Evolutionary conservation across 169 alveolate species (phyloP).

Genomic region (Eimeria nieschulzi): DNA sequence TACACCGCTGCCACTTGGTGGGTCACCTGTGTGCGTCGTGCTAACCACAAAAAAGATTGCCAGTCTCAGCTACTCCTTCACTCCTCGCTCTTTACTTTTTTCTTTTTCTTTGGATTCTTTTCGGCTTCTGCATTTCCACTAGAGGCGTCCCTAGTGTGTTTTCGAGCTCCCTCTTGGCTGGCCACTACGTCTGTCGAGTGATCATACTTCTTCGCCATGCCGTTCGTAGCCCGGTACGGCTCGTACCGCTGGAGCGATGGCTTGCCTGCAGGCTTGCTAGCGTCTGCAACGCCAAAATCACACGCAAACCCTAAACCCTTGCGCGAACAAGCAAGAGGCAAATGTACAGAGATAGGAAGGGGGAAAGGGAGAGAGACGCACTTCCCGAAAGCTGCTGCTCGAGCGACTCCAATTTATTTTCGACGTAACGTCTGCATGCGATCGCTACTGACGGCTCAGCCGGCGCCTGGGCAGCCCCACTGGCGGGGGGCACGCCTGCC

Average conservation of each 20-base stretch:
- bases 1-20: neutral
- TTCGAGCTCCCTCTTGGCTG: neutral
- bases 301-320: conserved; percentile 6
- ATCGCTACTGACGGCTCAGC: conserved; percentile 77
- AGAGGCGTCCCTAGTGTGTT: neutral
- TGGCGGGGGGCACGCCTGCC: conserved; percentile 29
- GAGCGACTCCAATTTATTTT: conserved; percentile 48
- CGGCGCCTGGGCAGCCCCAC: neutral
- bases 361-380: neutral
- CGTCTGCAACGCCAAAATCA: conserved; percentile 5
- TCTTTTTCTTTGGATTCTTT: neutral
- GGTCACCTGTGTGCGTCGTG: neutral
- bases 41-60: neutral
- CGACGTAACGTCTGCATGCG: conserved; percentile 74
- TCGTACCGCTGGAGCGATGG: conserved; percentile 43
- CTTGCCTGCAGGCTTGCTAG: conserved; percentile 21
- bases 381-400: conserved; percentile 62
- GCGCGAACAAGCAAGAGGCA: neutral
- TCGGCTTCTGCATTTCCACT: neutral
- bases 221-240: conserved; percentile 28
- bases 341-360: neutral
- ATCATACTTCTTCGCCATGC: conserved; percentile 47
- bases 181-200: conserved; percentile 63
- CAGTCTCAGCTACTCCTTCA: neutral
- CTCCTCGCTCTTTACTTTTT: conserved; percentile 13